phyloP scores from a whole-genome alignment of 1,139 yeast species.

The Candida buenavistaensis region DNA sequence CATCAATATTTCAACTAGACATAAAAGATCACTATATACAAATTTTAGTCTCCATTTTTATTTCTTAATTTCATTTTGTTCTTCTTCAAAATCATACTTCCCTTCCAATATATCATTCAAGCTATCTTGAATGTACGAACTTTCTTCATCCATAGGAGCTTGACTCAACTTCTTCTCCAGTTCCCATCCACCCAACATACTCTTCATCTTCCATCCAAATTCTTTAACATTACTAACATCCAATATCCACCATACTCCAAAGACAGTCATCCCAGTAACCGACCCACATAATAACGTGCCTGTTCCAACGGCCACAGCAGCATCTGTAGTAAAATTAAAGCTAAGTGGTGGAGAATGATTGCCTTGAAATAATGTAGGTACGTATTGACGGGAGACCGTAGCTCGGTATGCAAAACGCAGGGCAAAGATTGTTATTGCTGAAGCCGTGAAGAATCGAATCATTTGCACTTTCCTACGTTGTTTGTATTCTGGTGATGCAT shows the following conservation, averaged over 20 bases:
- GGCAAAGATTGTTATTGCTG: conserved; percentile 69
- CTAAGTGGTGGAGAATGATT: conserved; percentile 80
- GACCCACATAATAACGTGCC: conserved; percentile 77
- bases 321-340: conserved; percentile 78
- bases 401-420: conserved; percentile 76
- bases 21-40: conserved; percentile 11
- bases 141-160: conserved; percentile 69
- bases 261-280: conserved; percentile 67
- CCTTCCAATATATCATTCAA: conserved; percentile 49
- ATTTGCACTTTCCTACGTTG: conserved; percentile 70
- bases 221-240: conserved; percentile 71
- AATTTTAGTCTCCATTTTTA: not conserved
- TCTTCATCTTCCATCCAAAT: conserved; percentile 70
- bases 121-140: conserved; percentile 52
- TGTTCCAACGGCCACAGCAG: conserved; percentile 81
- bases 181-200: conserved; percentile 66
- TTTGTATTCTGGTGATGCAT: conserved; percentile 44
- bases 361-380: conserved; percentile 79
- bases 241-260: conserved; percentile 78
- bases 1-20: no score
- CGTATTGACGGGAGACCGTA: conserved; percentile 68
- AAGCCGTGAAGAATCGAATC: conserved; percentile 69
- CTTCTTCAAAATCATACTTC: conserved; percentile 28
- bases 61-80: conserved; percentile 4
- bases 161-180: conserved; percentile 47